These are phyloP conservation scores for Pseudotulostoma volvatum DNA, from an alignment of 495 filamentous ascomycete genomes.

Conservation along the genomic window DNA sequence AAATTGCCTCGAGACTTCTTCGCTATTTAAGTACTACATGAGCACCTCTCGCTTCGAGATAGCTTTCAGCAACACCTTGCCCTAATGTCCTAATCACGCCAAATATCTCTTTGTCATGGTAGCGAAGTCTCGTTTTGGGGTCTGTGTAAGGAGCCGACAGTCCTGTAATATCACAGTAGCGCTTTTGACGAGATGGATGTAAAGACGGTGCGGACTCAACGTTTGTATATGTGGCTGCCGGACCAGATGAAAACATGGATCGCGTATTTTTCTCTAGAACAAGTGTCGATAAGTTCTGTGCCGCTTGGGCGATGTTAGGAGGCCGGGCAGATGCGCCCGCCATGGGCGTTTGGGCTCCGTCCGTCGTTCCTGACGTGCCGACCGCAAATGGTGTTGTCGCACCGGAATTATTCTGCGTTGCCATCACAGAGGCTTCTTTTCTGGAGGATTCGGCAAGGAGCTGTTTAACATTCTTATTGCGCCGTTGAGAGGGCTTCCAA, in stretches of 20 bases:
- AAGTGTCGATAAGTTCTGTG: constrained; percentile 65
- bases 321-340: constrained; percentile 25
- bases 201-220: constrained; percentile 82
- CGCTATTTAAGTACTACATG: constrained; percentile 78
- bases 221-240: constrained; percentile 80
- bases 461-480: constrained; percentile 97
- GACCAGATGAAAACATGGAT: constrained; percentile 31
- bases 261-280: constrained; percentile 61
- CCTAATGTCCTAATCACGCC: constrained; percentile 55
- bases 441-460: constrained; percentile 79
- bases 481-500: constrained; percentile 84
- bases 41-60: constrained; percentile 75
- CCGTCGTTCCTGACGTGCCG: constrained; percentile 35
- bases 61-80: constrained; percentile 68
- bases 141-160: constrained; percentile 77
- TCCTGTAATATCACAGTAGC: constrained; percentile 92
- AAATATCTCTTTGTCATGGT: constrained; percentile 83
- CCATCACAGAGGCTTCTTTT: constrained; percentile 63
- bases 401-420: constrained; percentile 70
- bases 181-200: constrained; percentile 51
- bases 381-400: constrained; percentile 50
- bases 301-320: constrained; percentile 67
- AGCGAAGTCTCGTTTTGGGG: constrained; percentile 80
- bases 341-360: constrained; percentile 40
- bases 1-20: too few relatives aligned